Conservation (phyloP, 768 basidiomycete genomes). For the Hemileccinum impolitum region DNA sequence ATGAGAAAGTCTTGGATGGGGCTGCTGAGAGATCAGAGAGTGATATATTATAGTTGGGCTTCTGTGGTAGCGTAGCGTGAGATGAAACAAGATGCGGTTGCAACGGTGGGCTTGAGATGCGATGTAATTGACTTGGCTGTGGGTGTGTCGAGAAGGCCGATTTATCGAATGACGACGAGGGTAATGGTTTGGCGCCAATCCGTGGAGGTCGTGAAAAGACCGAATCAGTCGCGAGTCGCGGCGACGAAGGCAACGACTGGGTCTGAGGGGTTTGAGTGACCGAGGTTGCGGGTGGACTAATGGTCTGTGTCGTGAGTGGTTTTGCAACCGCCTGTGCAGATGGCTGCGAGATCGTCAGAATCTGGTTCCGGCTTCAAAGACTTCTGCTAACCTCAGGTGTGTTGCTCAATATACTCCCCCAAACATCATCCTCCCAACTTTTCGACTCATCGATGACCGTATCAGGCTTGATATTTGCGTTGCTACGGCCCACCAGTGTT, state of each 20-base stretch:
- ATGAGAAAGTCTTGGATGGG: conserved; percentile 13
- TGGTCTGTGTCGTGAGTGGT: conserved; percentile 11
- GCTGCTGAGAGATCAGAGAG: conserved; percentile 30
- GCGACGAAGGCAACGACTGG: conserved; percentile 40
- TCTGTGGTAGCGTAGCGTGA: conserved; percentile 19
- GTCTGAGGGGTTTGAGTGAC: conserved; percentile 16
- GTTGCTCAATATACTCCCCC: conserved; percentile 72
- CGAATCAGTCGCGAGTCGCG: conserved; percentile 32
- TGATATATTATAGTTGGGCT: conserved; percentile 61
- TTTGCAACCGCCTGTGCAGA: conserved; percentile 14
- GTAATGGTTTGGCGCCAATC: conserved; percentile 36
- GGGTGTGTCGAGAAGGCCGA: conserved; percentile 24
- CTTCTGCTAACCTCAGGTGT: conserved; percentile 27
- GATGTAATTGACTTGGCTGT: conserved; percentile 21
- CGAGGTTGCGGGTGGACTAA: conserved; percentile 13
- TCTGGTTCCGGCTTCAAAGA: not conserved
- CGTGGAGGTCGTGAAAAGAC: conserved; percentile 34
- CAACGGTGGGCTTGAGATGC: conserved; percentile 17
- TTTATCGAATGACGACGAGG: conserved; percentile 35
- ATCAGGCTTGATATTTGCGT: conserved; percentile 46
- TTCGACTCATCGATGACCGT: conserved; percentile 34
- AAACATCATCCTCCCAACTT: conserved; percentile 80
- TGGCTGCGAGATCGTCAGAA: conserved; percentile 14
- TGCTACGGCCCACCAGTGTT: conserved; percentile 68
- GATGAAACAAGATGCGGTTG: conserved; percentile 18